Conservation (phyloP, 179 eudicot genomes). For the Drosera spatulata region DNA sequence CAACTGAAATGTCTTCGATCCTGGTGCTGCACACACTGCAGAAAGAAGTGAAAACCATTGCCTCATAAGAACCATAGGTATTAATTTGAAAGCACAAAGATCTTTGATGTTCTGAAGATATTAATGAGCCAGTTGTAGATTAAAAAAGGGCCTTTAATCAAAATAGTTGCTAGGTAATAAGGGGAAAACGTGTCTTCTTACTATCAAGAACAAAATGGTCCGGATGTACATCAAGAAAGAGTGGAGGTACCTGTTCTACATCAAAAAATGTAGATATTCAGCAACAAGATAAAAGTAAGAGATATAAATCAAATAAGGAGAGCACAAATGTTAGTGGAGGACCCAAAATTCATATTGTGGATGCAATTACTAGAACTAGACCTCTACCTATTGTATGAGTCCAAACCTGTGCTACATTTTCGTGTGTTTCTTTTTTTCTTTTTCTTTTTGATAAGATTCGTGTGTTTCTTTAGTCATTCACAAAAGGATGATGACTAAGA, state of each 20-base stretch:
- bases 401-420: neutral
- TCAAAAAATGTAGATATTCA: neutral
- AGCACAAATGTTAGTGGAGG: no score
- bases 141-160: no score
- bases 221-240: conserved; percentile 79
- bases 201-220: conserved; percentile 94
- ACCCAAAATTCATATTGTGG: no score
- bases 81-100: no score
- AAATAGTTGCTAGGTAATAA: no score
- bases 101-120: no score
- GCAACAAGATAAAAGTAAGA: no score
- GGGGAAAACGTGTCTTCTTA: conserved; percentile 25
- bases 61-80: neutral
- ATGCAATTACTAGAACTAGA: neutral
- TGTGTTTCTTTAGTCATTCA: no score
- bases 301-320: no score
- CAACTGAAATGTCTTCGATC: conserved; percentile 92
- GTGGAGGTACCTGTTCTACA: conserved; percentile 74
- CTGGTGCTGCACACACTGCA: conserved; percentile 99
- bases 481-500: no score
- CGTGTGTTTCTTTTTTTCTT: neutral
- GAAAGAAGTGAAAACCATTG: conserved; percentile 9
- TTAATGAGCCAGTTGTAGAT: no score
- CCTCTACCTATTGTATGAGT: neutral
- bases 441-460: no score